Evolutionary conservation across 1,284 basidiomycete species (phyloP).

Genomic region (Singerocomus rubriflavus): DNA sequence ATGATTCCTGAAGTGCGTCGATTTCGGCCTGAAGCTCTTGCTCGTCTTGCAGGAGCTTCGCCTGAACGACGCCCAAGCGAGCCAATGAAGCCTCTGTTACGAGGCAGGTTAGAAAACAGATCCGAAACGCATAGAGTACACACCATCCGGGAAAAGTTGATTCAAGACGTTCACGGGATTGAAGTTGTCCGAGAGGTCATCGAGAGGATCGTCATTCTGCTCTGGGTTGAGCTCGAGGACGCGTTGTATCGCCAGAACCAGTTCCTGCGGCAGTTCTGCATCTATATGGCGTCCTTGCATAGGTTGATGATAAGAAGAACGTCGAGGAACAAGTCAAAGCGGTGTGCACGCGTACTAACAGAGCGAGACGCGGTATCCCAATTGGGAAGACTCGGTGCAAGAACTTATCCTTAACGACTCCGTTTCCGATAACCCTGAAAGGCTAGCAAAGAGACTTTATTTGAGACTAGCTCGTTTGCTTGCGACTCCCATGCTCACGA

Average conservation of each 20-base stretch:
- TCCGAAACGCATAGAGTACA: conserved; percentile 21
- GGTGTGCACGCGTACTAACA: not conserved
- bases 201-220: conserved; percentile 50
- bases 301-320: not conserved
- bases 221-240: conserved; percentile 54
- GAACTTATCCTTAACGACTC: not conserved
- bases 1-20: conserved; percentile 58
- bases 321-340: not conserved
- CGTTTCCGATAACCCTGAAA: not conserved
- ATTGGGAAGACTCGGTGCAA: conserved; percentile 13
- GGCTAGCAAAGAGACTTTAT: not conserved
- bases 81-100: conserved; percentile 62
- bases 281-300: conserved; percentile 26
- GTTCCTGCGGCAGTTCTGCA: conserved; percentile 60
- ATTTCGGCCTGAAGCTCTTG: conserved; percentile 72
- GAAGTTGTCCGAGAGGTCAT: conserved; percentile 57
- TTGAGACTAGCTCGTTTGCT: conserved; percentile 6
- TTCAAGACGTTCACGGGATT: conserved; percentile 61
- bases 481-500: not conserved
- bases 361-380: not conserved
- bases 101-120: conserved; percentile 1
- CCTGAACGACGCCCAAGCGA: conserved; percentile 60
- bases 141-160: conserved; percentile 74
- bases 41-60: conserved; percentile 59
- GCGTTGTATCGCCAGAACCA: conserved; percentile 65